These are phyloP conservation scores for Bertia moriformis DNA, from an alignment of 2,329 filamentous ascomycete species.

Conservation along the genomic window DNA sequence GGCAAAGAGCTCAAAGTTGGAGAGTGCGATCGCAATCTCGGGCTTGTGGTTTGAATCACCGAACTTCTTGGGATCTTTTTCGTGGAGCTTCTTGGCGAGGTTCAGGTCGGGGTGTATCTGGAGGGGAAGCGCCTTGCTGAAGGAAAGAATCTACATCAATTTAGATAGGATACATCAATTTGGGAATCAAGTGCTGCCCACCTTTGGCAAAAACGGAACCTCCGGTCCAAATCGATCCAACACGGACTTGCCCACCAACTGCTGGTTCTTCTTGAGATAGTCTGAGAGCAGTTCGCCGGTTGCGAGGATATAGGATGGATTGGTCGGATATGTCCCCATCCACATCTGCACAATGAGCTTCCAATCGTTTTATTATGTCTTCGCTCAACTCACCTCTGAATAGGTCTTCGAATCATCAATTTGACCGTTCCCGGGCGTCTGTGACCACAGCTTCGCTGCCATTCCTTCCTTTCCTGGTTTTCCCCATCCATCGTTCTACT, in stretches of 20 bases:
- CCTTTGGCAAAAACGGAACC: conserved; percentile 61
- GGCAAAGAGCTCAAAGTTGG: conserved; percentile 61
- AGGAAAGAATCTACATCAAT: conserved; percentile 44
- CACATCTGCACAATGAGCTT: conserved; percentile 34
- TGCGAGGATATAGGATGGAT: conserved; percentile 47
- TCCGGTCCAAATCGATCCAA: conserved; percentile 47
- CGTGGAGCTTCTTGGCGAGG: conserved; percentile 48
- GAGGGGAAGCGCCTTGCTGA: conserved; percentile 59
- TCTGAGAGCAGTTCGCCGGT: conserved; percentile 51
- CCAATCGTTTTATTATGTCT: conserved; percentile 19
- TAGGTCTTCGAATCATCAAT: conserved; percentile 52
- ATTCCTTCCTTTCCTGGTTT: conserved; percentile 52
- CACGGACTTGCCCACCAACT: conserved; percentile 48
- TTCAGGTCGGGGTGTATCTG: conserved; percentile 63
- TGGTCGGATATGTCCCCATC: conserved; percentile 64
- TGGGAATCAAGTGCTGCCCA: conserved; percentile 7
- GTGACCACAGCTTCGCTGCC: conserved; percentile 47
- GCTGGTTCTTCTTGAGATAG: conserved; percentile 44
- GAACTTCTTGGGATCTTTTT: conserved; percentile 48
- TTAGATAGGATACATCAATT: conserved; percentile 3
- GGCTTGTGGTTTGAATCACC: conserved; percentile 67
- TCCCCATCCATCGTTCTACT: conserved; percentile 54
- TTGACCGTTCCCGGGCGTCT: conserved; percentile 46
- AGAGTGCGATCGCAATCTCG: conserved; percentile 61
- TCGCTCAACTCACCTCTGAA: conserved; percentile 42